These are phyloP conservation scores for Phycomyces blakesleeanus DNA, from an alignment of 192 early-diverging fungal genomes.

Conservation along the genomic window DNA sequence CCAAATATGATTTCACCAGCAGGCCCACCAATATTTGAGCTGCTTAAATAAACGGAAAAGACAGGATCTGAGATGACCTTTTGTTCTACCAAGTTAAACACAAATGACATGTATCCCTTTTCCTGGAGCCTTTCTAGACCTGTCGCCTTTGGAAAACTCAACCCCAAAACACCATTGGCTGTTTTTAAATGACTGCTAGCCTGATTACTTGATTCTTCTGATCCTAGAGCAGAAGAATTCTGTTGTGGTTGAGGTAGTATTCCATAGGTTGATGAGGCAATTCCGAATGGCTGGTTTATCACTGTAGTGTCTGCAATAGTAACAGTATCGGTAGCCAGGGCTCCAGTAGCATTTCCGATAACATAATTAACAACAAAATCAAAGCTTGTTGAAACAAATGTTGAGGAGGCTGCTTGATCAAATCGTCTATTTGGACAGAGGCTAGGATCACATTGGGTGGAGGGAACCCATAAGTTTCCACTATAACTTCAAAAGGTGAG, in stretches of 20 bases:
- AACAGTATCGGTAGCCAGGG: constrained; percentile 15
- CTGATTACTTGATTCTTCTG: constrained; percentile 2
- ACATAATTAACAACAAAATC: constrained; percentile 12
- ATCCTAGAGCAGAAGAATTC: neutral
- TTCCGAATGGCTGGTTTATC: constrained; percentile 14
- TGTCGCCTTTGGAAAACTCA: constrained; percentile 6
- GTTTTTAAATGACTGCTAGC: neutral
- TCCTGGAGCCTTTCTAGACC: neutral
- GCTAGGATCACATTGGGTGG: neutral
- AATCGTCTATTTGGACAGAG: constrained; percentile 9
- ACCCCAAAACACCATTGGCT: constrained; percentile 11
- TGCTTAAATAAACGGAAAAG: constrained; percentile 14
- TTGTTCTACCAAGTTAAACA: constrained; percentile 7
- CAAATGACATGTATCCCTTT: constrained; percentile 9
- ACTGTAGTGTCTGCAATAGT: constrained; percentile 6
- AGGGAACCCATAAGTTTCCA: constrained; percentile 18
- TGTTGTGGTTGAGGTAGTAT: constrained; percentile 2
- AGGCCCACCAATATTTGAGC: neutral
- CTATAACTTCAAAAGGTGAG: neutral
- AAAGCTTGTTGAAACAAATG: neutral
- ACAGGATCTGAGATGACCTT: constrained; percentile 7
- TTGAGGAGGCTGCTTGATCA: constrained; percentile 2
- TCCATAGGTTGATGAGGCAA: neutral
- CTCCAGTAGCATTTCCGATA: constrained; percentile 10
- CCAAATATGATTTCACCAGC: constrained; percentile 42